Percentiles rank a stretch among this genome's conserved stretches.
Conservation (phyloP, 805 yeast genomes). For the Tetrapisispora fleetii region DNA sequence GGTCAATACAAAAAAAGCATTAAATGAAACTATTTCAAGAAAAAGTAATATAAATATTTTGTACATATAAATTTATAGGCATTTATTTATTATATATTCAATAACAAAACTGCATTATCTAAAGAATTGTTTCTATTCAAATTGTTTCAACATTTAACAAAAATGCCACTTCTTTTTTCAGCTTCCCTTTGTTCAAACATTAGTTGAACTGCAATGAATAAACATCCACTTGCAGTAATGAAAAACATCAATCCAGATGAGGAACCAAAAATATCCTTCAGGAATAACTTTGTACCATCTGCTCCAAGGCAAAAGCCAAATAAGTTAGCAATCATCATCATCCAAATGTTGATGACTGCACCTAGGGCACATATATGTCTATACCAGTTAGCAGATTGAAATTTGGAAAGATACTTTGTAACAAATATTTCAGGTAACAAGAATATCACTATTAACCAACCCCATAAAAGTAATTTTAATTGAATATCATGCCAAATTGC, state of each 20-base stretch:
- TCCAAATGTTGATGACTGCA: conserved; percentile 83
- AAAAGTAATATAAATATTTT: not conserved
- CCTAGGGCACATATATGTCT: conserved; percentile 80
- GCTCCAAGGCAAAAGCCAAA: conserved; percentile 91
- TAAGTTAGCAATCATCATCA: conserved; percentile 95
- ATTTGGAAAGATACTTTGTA: conserved; percentile 34
- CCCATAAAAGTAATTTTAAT: conserved; percentile 81
- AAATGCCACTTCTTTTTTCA: conserved; percentile 75
- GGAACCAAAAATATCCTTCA: conserved; percentile 65
- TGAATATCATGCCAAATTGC: conserved; percentile 98
- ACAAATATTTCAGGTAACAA: conserved; percentile 76
- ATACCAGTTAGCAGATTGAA: conserved; percentile 50
- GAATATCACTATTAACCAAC: conserved; percentile 85
- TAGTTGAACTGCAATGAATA: conserved; percentile 80
- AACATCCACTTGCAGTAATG: conserved; percentile 46
- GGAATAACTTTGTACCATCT: conserved; percentile 65
- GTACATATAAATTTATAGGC: not conserved
- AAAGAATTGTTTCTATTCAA: no score
- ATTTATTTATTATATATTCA: not conserved
- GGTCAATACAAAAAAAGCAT: conserved; percentile 55
- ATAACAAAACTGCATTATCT: not conserved
- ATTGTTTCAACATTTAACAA: conserved; percentile 52
- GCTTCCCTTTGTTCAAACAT: conserved; percentile 89
- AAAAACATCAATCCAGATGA: conserved; percentile 56
- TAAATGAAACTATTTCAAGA: not conserved